Base-by-base conservation (phyloP, 352 stramenopile genomes). In the Phytophthora gonapodyides region DNA sequence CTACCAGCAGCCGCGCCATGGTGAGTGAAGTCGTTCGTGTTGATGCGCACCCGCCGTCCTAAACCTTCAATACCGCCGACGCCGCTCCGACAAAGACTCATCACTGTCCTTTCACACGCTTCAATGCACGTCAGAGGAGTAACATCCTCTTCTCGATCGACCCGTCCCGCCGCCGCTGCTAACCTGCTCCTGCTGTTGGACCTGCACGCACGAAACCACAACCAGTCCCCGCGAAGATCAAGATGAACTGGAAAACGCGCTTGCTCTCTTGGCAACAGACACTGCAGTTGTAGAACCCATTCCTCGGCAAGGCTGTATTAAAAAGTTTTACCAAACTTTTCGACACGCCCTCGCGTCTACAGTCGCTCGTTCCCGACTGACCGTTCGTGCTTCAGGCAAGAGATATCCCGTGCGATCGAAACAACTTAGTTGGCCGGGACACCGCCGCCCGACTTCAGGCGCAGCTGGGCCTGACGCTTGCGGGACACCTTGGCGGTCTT, bases 391-490 rank as follows among this genome's bases (percentile, higher is more conserved):
- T 64, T 73, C 59, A 67, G 42, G 36, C 61, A 69, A 69, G 66
- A 69, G 54, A 53, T 61, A 57, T 50, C 44, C 61, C 41, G 49
- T 63, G 35, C 37, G 30, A 43, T 52, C 17, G 53, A 59, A 69
- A 38, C 51, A 56, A 76, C 67, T 86, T 94, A 94, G 73, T 94
- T 91, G 65, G 82, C 83, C 69, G 80, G 71, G 40, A 96, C 80
- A 56, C 87, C 87, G 58, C 87, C 87, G 64, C 87, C 87, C 64
- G 87, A 94, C 80, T 94, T 96, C 37, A 96, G 81, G 64, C 87
- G 87, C 54, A 96, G 82, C 80, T 93, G 84, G 57, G 87, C 87
- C 75, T 93, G 84, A 73, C 87, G 87, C 79, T 96, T 96, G 83
- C 87, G 87, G 43, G 84, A 84, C 59, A 96, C 76, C 81, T 93